Percentiles rank a stretch among this genome's conserved stretches.
Conservation (phyloP, 1,139 yeast genomes). For the Citeromyces hawaiiensis region DNA sequence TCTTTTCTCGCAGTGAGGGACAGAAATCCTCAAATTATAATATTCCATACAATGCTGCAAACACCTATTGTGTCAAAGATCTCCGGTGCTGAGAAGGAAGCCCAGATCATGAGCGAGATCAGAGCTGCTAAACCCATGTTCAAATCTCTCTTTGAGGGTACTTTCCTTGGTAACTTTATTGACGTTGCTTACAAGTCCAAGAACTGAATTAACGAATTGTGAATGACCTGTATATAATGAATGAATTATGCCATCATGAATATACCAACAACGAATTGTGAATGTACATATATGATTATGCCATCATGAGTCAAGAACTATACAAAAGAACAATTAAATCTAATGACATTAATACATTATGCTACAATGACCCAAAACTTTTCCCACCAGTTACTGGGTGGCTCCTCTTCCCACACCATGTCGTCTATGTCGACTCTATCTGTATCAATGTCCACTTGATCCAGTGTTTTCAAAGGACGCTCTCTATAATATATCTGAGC, state of each 20-base stretch:
- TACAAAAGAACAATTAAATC: no score
- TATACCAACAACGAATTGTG: no score
- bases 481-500: slow-evolving; percentile 27
- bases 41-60: not conserved
- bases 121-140: slow-evolving; percentile 14
- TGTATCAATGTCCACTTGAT: slow-evolving; percentile 27
- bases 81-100: slow-evolving; percentile 21
- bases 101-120: slow-evolving; percentile 20
- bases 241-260: no score
- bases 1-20: not conserved
- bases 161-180: slow-evolving; percentile 16
- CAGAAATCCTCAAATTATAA: not conserved
- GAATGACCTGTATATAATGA: not conserved
- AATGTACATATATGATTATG: no score
- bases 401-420: slow-evolving; percentile 3
- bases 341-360: no score
- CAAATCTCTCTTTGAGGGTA: slow-evolving; percentile 13
- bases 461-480: slow-evolving; percentile 25
- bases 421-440: slow-evolving; percentile 10
- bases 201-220: slow-evolving; percentile 5
- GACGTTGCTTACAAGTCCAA: slow-evolving; percentile 13
- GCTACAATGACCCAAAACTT: slow-evolving; percentile 3
- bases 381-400: slow-evolving; percentile 2
- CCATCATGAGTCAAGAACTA: no score
- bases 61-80: not conserved